phyloP scores from a whole-genome alignment of 2,329 filamentous ascomycete genomes.

The Ascochyta rabiei region DNA sequence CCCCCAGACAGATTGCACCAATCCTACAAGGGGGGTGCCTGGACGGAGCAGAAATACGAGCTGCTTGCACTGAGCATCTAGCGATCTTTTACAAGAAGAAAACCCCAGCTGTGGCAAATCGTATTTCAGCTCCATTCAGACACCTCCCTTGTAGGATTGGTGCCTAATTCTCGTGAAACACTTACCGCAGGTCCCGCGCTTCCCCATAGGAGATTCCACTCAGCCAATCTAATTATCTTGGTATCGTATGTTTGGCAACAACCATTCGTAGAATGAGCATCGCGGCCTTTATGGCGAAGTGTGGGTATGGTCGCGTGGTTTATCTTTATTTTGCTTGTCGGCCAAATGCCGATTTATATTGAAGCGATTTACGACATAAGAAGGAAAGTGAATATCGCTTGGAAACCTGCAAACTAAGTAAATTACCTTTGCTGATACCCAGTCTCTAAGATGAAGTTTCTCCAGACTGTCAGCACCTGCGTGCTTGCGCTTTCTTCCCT shows the following conservation, averaged over 20 bases:
- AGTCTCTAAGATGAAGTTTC: slow-evolving; percentile 21
- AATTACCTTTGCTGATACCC: background rate
- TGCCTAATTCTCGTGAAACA: background rate
- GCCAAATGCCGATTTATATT: slow-evolving; percentile 5
- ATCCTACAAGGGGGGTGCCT: too few species aligned
- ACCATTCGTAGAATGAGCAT: slow-evolving; percentile 4
- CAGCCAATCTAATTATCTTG: slow-evolving; percentile 11
- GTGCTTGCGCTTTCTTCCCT: slow-evolving; percentile 27
- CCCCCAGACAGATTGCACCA: slow-evolving; percentile 14
- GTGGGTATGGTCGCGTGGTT: background rate
- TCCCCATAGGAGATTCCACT: background rate
- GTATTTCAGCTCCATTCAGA: too few species aligned
- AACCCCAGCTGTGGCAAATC: too few species aligned
- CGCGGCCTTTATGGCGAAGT: background rate
- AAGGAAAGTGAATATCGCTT: background rate
- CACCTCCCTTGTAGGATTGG: too few species aligned
- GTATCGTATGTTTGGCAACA: background rate
- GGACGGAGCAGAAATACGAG: too few species aligned
- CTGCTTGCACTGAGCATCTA: too few species aligned
- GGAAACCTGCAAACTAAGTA: background rate
- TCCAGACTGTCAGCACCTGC: slow-evolving; percentile 16
- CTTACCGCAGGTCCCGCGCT: background rate
- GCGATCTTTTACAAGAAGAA: too few species aligned
- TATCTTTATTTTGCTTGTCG: background rate
- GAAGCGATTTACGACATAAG: background rate